A percentile compares a stretch with the other conserved stretches of the same genome.
Evolutionary conservation across 768 basidiomycete genomes (phyloP).

Genomic region (Rhizopogon vesiculosus): DNA sequence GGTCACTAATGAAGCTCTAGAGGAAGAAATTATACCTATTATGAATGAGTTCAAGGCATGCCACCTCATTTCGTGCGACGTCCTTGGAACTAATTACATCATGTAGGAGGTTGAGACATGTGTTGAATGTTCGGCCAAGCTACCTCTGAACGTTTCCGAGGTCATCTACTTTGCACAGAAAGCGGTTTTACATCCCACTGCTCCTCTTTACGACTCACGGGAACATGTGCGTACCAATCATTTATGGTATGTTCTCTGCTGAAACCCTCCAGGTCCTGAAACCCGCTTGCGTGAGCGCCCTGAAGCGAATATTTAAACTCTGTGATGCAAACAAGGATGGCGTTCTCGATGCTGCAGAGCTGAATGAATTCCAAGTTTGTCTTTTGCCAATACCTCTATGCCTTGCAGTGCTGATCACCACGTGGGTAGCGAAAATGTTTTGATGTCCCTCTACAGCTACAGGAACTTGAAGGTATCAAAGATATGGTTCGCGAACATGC

Average conservation of each 20-base stretch:
- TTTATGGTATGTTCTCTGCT: slow-evolving; percentile 8
- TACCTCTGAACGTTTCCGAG: slow-evolving; percentile 89
- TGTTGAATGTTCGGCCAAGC: slow-evolving; percentile 92
- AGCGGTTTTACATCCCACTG: slow-evolving; percentile 94
- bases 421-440: slow-evolving; percentile 83
- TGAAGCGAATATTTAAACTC: slow-evolving; percentile 93
- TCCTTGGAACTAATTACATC: slow-evolving; percentile 4
- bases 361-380: slow-evolving; percentile 93
- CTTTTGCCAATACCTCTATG: neutral
- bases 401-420: slow-evolving; percentile 3
- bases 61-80: slow-evolving; percentile 3
- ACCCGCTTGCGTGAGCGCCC: slow-evolving; percentile 82
- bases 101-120: slow-evolving; percentile 95
- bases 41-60: slow-evolving; percentile 98
- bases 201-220: slow-evolving; percentile 93
- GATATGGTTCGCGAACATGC: slow-evolving; percentile 84
- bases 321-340: slow-evolving; percentile 96
- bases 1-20: slow-evolving; percentile 90
- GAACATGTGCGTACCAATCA: slow-evolving; percentile 68
- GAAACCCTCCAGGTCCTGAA: slow-evolving; percentile 68
- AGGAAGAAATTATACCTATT: slow-evolving; percentile 92
- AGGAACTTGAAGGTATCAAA: slow-evolving; percentile 95
- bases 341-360: slow-evolving; percentile 79
- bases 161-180: slow-evolving; percentile 99
- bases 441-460: slow-evolving; percentile 83